phyloP scores from a whole-genome alignment of 495 filamentous ascomycete species.

The Annulohypoxylon maeteangense region DNA sequence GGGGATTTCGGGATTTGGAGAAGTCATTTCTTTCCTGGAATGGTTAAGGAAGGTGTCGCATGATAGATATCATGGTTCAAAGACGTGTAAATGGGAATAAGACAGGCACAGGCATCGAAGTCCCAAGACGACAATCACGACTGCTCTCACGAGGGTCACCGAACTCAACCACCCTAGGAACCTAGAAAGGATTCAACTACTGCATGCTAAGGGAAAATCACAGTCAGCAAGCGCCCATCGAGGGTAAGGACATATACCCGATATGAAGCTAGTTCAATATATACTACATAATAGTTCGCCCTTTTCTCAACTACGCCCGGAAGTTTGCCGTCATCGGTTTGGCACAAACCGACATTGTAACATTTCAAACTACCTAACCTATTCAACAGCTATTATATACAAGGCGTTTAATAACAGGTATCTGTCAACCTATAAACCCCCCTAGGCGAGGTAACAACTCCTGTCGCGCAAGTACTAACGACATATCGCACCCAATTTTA shows the following conservation, averaged over 20 bases:
- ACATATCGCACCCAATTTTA: conserved; percentile 12
- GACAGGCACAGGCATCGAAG: background rate
- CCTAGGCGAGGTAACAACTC: background rate
- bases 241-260: background rate
- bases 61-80: background rate
- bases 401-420: conserved; percentile 13
- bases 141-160: background rate
- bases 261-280: background rate
- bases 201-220: background rate
- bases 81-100: background rate
- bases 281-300: background rate
- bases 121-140: background rate
- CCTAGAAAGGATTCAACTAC: background rate
- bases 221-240: background rate
- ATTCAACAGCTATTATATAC: conserved; percentile 11
- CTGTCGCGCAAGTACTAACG: background rate
- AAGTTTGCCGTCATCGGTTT: background rate
- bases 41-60: background rate
- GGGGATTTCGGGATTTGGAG: background rate
- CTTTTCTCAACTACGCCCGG: background rate
- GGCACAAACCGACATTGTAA: background rate
- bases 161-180: background rate
- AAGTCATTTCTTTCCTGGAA: background rate
- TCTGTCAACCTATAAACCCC: background rate
- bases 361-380: conserved; percentile 8